Evolutionary conservation across 768 basidiomycete species (phyloP), one percentile per base, ranked within the genome.

Genomic region (Leccinum olivaceopallidum): DNA sequence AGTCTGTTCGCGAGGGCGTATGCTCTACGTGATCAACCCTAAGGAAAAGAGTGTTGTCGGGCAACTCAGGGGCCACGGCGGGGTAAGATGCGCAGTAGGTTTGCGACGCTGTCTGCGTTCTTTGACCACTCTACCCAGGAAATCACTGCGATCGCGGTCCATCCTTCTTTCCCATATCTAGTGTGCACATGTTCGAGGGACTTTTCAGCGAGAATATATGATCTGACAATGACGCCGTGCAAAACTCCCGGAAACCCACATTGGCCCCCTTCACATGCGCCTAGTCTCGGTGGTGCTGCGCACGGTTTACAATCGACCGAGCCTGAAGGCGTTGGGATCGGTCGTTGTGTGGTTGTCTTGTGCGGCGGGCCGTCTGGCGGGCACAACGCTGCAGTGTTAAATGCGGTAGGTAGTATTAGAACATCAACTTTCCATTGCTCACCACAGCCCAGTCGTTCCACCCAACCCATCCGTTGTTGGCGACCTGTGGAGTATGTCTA

Each of bases 161-260:
- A 91, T 69, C 88, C 86, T 6, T 75, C 65, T 0, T 76, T 75
- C 48, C 83, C 86, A 12, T 78, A 88, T 62, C 69, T 87, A 4
- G 79, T 90, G 62, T 86, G 85, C 65, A 89, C 87, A 2, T 90
- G 89, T 14, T 90, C 90, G 0, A 77, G 85, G 48, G 90, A 93
- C 70, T 83, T 83, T 65, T 83, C 89, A 0, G 80, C 85, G 6
- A 79, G 91, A 30, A 81, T 93, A 53, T 92, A 91, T 59, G 84
- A 91, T 67, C 78, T 92, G 5, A 75, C 75, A 18, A 60, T 70
- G 52, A 69, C 71, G 14, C 71, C 75, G 3, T 63, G 74, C 39
- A 60, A 76, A 32, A 55, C 34, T 26, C 76, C 78, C 2, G 74
- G 76, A 42, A 88, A 92, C 65, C 84, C 84, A 7, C 78, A 70